Evolutionary conservation across 768 basidiomycete species (phyloP).

Genomic region (Lepiota subincarnata): DNA sequence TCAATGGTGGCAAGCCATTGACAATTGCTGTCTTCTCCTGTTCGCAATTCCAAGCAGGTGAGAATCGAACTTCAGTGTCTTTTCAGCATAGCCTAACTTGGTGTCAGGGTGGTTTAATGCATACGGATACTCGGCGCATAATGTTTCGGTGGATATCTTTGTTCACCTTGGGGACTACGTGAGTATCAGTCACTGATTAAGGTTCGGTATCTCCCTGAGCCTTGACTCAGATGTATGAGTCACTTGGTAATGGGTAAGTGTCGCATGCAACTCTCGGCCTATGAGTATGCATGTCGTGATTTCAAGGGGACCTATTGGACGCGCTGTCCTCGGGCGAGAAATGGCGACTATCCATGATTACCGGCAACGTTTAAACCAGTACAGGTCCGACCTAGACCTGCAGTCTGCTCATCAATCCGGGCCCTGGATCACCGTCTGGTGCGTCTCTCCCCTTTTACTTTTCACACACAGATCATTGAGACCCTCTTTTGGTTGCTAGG

Average conservation of each 20-base stretch:
- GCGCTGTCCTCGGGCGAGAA: constrained; percentile 48
- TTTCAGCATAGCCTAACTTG: not conserved
- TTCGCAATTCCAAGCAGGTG: constrained; percentile 49
- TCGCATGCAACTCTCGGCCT: not conserved
- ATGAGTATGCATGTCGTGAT: not conserved
- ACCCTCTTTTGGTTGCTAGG: not conserved
- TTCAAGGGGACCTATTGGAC: constrained; percentile 42
- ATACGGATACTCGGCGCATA: constrained; percentile 51
- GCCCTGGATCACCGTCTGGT: constrained; percentile 59
- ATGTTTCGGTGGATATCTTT: constrained; percentile 48
- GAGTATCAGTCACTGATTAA: constrained; percentile 14
- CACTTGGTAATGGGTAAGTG: constrained; percentile 32
- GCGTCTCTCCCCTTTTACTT: constrained; percentile 11
- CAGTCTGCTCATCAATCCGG: constrained; percentile 42
- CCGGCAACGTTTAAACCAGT: constrained; percentile 46
- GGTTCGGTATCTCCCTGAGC: not conserved
- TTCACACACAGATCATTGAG: not conserved
- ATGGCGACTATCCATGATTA: constrained; percentile 55
- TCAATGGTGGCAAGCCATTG: constrained; percentile 51
- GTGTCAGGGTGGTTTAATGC: constrained; percentile 55
- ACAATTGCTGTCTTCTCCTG: constrained; percentile 59
- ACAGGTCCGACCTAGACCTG: constrained; percentile 48
- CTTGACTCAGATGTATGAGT: constrained; percentile 42
- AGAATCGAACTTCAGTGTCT: not conserved
- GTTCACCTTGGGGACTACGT: constrained; percentile 61